Evolutionary conservation across 805 yeast genomes (phyloP).

Genomic region (Tetrapisispora arboricola): DNA sequence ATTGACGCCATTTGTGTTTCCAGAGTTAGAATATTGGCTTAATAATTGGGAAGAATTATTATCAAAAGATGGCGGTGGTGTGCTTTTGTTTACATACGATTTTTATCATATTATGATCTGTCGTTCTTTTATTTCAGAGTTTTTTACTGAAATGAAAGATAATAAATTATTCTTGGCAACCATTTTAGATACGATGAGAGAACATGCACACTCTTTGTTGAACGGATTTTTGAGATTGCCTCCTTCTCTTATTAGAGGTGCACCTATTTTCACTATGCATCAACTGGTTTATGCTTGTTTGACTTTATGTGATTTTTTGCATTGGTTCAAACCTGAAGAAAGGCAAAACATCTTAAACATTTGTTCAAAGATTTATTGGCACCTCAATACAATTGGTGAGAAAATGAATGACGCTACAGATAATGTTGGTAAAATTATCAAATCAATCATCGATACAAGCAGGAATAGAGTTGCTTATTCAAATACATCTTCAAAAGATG

Average conservation of each 20-base stretch:
- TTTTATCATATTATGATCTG: conserved; percentile 38
- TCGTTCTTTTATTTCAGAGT: conserved; percentile 28
- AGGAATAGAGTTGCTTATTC: conserved; percentile 18
- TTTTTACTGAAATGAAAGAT: conserved; percentile 17
- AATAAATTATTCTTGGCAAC: conserved; percentile 20
- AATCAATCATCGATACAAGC: conserved; percentile 39
- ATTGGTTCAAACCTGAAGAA: conserved; percentile 31
- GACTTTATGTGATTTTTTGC: conserved; percentile 40
- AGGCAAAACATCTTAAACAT: conserved; percentile 35
- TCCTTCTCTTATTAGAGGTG: conserved; percentile 40
- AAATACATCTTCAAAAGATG: conserved; percentile 6
- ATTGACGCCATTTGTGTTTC: conserved; percentile 14
- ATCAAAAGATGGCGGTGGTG: conserved; percentile 39
- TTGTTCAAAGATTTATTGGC: conserved; percentile 49
- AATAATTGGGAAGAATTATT: conserved; percentile 36
- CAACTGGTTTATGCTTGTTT: conserved; percentile 47
- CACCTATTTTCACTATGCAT: conserved; percentile 42
- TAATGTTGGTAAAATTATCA: conserved; percentile 46
- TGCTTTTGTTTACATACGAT: conserved; percentile 38
- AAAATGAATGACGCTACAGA: conserved; percentile 49
- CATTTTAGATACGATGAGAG: conserved; percentile 34
- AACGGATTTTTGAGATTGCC: conserved; percentile 37
- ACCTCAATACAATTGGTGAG: conserved; percentile 46
- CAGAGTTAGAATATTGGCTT: conserved; percentile 38
- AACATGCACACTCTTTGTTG: conserved; percentile 37